Conservation (phyloP, 2,329 filamentous ascomycete genomes). For the Ophiostoma angusticollis region DNA sequence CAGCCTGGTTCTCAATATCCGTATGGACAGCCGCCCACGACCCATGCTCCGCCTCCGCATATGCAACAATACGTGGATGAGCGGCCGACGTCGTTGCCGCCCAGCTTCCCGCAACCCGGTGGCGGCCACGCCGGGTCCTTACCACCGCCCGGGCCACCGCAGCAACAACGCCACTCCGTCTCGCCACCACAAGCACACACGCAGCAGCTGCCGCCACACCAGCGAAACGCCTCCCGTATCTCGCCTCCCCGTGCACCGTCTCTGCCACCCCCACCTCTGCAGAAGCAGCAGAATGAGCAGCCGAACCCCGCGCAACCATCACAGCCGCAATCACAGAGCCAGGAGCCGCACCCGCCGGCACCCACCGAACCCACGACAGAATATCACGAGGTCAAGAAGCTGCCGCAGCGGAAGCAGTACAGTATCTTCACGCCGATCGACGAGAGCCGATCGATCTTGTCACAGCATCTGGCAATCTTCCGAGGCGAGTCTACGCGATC, state of each 20-base stretch:
- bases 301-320: not conserved
- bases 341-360: constrained; percentile 39
- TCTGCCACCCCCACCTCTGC: constrained; percentile 25
- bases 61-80: constrained; percentile 65
- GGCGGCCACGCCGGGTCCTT: constrained; percentile 25
- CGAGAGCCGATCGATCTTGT: constrained; percentile 76
- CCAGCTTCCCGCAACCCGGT: constrained; percentile 48
- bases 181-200: constrained; percentile 46
- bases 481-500: constrained; percentile 38
- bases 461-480: constrained; percentile 65
- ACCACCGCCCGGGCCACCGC: constrained; percentile 32
- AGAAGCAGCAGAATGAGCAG: constrained; percentile 19
- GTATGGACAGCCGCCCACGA: constrained; percentile 21
- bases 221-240: constrained; percentile 39
- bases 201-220: constrained; percentile 29
- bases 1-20: constrained; percentile 25
- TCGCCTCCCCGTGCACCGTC: constrained; percentile 30
- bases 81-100: constrained; percentile 60
- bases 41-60: constrained; percentile 23
- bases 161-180: constrained; percentile 40
- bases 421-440: constrained; percentile 98
- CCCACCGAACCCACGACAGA: constrained; percentile 23
- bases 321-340: constrained; percentile 13
- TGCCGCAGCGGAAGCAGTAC: constrained; percentile 67
- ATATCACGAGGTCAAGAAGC: constrained; percentile 42